Conservation (phyloP, 768 basidiomycete genomes). For the Coprinopsis sp. region DNA sequence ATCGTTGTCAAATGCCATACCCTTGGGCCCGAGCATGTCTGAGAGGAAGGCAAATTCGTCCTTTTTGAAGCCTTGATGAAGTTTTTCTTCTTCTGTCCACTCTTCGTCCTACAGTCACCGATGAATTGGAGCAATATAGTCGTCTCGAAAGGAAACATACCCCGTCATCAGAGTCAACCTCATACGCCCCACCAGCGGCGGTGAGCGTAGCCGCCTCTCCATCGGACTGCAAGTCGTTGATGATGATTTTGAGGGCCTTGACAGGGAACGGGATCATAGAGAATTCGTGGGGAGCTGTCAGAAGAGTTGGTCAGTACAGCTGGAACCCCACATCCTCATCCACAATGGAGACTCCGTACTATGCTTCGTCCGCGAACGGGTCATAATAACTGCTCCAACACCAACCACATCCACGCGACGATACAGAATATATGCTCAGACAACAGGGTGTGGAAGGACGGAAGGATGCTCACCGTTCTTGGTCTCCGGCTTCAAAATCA, state of each 20-base stretch:
- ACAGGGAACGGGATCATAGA: constrained; percentile 83
- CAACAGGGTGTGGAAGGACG: neutral
- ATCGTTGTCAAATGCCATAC: constrained; percentile 72
- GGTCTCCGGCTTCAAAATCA: constrained; percentile 78
- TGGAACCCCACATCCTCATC: neutral
- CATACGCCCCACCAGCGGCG: constrained; percentile 44
- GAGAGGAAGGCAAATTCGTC: constrained; percentile 85
- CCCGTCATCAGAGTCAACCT: constrained; percentile 74
- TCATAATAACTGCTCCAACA: constrained; percentile 81
- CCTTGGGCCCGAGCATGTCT: constrained; percentile 73
- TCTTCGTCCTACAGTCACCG: constrained; percentile 61
- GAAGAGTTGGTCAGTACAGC: neutral
- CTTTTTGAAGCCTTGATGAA: constrained; percentile 52
- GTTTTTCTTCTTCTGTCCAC: constrained; percentile 88
- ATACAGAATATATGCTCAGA: neutral
- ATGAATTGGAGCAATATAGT: neutral
- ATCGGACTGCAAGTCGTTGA: constrained; percentile 78
- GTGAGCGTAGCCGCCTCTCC: constrained; percentile 69
- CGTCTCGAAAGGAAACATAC: constrained; percentile 29
- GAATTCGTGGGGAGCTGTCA: constrained; percentile 80
- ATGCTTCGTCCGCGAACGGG: constrained; percentile 81
- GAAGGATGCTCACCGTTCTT: constrained; percentile 67
- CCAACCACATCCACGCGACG: neutral
- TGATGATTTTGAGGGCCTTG: constrained; percentile 86
- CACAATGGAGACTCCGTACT: constrained; percentile 46